Percentiles rank a stretch among this genome's conserved stretches.
phyloP scores from a whole-genome alignment of 225 moss, liverwort and hornwort genomes.

The Sphagnum tenellum region DNA sequence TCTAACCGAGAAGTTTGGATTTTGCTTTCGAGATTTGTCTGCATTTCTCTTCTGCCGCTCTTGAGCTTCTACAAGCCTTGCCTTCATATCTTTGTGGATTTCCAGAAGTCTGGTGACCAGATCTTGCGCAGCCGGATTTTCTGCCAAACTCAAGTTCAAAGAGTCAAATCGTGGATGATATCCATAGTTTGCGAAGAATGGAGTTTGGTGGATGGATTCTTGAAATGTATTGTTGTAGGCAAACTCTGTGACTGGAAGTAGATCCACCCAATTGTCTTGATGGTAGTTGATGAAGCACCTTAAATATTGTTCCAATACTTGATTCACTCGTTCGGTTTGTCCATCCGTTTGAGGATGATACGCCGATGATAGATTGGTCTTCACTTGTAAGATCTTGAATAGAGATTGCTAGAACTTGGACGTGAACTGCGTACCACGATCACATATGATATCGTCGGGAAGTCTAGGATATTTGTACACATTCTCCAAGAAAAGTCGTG shows the following conservation, averaged over 20 bases:
- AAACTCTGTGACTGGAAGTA: slow-evolving; percentile 6
- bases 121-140: background rate
- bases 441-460: slow-evolving; percentile 4
- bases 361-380: background rate
- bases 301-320: slow-evolving; percentile 4
- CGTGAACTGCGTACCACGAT: background rate
- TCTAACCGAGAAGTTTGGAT: background rate
- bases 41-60: background rate
- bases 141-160: background rate
- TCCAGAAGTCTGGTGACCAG: background rate
- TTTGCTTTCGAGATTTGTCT: background rate
- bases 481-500: background rate
- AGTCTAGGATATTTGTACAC: slow-evolving; percentile 3
- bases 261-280: slow-evolving; percentile 6
- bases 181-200: slow-evolving; percentile 10
- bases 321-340: slow-evolving; percentile 7
- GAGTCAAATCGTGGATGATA: slow-evolving; percentile 2
- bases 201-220: slow-evolving; percentile 6
- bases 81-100: background rate
- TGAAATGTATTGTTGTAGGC: slow-evolving; percentile 5
- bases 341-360: slow-evolving; percentile 6
- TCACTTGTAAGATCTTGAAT: background rate
- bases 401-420: slow-evolving; percentile 3
- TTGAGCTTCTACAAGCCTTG: slow-evolving; percentile 1
- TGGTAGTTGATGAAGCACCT: background rate